Evolutionary conservation across 768 basidiomycete species (phyloP).

Genomic region (Boletus pseudopeckii): DNA sequence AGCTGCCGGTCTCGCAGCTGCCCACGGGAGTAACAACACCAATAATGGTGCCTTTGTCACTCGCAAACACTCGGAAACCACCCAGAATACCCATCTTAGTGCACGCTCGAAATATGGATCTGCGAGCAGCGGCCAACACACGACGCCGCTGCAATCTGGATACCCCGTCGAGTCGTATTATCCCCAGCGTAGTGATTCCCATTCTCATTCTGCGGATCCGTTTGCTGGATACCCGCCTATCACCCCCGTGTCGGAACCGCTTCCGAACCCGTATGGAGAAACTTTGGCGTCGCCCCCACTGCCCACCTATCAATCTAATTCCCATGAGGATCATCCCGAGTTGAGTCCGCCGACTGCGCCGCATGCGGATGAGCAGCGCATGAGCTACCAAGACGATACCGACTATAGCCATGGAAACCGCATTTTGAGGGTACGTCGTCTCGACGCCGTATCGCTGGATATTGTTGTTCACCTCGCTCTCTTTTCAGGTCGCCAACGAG

Average conservation of each 20-base stretch:
- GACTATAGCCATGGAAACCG: slow-evolving; percentile 30
- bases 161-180: slow-evolving; percentile 25
- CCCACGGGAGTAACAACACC: neutral
- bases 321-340: slow-evolving; percentile 9
- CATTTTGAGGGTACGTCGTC: slow-evolving; percentile 27
- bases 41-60: slow-evolving; percentile 11
- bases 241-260: neutral
- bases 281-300: slow-evolving; percentile 7
- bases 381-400: slow-evolving; percentile 30
- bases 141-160: slow-evolving; percentile 21
- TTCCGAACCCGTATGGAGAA: slow-evolving; percentile 23
- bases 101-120: slow-evolving; percentile 24
- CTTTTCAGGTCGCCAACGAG: slow-evolving; percentile 19
- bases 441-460: neutral
- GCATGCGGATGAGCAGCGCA: slow-evolving; percentile 20
- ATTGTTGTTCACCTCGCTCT: neutral
- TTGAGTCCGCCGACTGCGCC: slow-evolving; percentile 2
- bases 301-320: slow-evolving; percentile 11
- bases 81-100: slow-evolving; percentile 26
- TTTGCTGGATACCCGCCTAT: slow-evolving; percentile 29
- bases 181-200: slow-evolving; percentile 22
- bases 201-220: slow-evolving; percentile 20
- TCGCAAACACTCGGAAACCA: slow-evolving; percentile 26
- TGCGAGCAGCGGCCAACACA: slow-evolving; percentile 13
- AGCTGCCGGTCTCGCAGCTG: slow-evolving; percentile 22